phyloP scores from a whole-genome alignment of 225 moss, liverwort and hornwort genomes.

The Antitrichia curtipendula region DNA sequence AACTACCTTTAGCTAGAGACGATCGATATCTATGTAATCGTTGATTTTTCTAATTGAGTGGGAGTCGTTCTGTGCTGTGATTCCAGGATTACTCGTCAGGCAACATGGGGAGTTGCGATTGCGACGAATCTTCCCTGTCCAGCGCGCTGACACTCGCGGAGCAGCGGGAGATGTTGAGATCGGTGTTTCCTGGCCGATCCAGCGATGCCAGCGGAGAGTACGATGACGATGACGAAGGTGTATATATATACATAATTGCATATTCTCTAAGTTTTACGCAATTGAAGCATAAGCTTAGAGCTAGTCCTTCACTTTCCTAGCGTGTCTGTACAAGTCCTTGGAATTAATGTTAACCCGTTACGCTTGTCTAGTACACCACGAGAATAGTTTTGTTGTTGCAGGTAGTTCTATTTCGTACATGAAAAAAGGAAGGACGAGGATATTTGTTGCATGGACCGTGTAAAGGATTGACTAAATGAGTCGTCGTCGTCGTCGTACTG shows the following conservation, averaged over 20 bases:
- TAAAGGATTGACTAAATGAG: neutral
- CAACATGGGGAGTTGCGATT: slow-evolving; percentile 43
- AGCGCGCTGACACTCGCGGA: slow-evolving; percentile 33
- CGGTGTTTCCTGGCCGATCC: slow-evolving; percentile 43
- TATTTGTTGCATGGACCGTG: neutral
- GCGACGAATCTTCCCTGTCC: slow-evolving; percentile 34
- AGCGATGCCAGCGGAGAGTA: slow-evolving; percentile 36
- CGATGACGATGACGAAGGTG: slow-evolving; percentile 48
- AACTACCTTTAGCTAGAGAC: neutral
- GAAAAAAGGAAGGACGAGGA: neutral
- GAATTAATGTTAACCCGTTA: neutral
- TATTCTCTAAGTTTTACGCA: neutral
- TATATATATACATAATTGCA: neutral
- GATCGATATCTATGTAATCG: neutral
- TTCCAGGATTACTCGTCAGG: slow-evolving; percentile 27
- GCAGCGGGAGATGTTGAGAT: slow-evolving; percentile 36
- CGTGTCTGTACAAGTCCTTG: neutral
- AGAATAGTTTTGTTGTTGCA: neutral
- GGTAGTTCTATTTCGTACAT: neutral
- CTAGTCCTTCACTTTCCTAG: neutral
- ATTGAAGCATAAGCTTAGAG: neutral
- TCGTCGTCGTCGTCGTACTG: neutral
- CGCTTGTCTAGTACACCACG: neutral
- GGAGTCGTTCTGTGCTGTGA: neutral
- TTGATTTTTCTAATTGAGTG: neutral